Evolutionary conservation across 257 asterid genomes (phyloP).

Genomic region (Mentha longifolia): DNA sequence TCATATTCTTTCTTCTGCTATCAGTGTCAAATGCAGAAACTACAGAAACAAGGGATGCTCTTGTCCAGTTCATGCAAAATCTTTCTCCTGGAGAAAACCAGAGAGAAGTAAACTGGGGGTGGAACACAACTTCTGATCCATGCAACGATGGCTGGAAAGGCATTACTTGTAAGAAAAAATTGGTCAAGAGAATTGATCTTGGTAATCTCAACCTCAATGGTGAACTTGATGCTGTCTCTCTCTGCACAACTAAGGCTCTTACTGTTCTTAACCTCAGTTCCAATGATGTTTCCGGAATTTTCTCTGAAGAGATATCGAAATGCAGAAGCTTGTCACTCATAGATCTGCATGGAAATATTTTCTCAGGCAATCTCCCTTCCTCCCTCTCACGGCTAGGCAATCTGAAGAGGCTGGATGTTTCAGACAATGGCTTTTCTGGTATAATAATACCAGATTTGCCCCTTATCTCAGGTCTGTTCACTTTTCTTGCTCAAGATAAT

Average conservation of each 20-base stretch:
- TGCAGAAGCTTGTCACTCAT: constrained; percentile 58
- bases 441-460: constrained; percentile 52
- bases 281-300: constrained; percentile 46
- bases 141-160: constrained; percentile 61
- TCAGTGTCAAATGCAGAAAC: constrained; percentile 52
- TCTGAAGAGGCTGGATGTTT: constrained; percentile 51
- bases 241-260: constrained; percentile 48
- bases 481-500: constrained; percentile 60
- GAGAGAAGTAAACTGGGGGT: constrained; percentile 51
- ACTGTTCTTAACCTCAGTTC: constrained; percentile 57
- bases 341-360: constrained; percentile 46
- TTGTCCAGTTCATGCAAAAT: constrained; percentile 55
- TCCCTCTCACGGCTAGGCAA: constrained; percentile 47
- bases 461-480: constrained; percentile 58
- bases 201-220: constrained; percentile 50
- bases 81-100: constrained; percentile 43
- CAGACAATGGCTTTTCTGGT: constrained; percentile 61
- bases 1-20: constrained; percentile 26
- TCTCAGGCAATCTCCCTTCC: constrained; percentile 55
- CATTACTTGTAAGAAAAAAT: constrained; percentile 41
- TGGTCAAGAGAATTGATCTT: constrained; percentile 55
- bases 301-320: constrained; percentile 53
- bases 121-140: constrained; percentile 68
- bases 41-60: constrained; percentile 47
- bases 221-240: constrained; percentile 46